Percentiles rank a stretch among this genome's conserved stretches.
phyloP scores from a whole-genome alignment of 225 moss, liverwort and hornwort species.

The Marchantia polymorpha region DNA sequence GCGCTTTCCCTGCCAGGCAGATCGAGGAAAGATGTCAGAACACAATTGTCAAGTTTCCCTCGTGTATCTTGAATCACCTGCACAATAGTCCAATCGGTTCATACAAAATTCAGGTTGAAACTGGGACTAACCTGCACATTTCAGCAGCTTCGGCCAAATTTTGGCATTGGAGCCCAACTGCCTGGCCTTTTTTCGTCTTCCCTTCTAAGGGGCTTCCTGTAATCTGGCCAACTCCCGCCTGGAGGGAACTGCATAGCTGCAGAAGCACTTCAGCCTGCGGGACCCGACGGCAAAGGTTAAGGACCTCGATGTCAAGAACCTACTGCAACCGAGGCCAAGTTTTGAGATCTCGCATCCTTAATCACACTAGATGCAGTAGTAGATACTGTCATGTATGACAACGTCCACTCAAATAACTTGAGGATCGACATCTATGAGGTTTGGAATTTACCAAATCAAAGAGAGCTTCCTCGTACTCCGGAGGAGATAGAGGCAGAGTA shows the following conservation, averaged over 20 bases:
- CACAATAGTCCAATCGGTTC: not conserved
- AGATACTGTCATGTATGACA: too few relatives aligned
- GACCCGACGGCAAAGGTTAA: too few relatives aligned
- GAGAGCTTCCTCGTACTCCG: constrained; percentile 61
- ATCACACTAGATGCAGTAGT: too few relatives aligned
- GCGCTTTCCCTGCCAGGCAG: constrained; percentile 53
- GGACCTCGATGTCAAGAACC: too few relatives aligned
- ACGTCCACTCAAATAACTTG: too few relatives aligned
- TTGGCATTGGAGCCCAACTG: constrained; percentile 52
- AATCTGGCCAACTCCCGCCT: constrained; percentile 44
- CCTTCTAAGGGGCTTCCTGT: constrained; percentile 53
- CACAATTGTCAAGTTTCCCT: too few relatives aligned
- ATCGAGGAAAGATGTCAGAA: not conserved
- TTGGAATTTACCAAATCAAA: constrained; percentile 76
- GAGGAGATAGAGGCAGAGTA: constrained; percentile 39
- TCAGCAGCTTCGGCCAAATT: constrained; percentile 48
- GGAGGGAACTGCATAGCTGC: constrained; percentile 52
- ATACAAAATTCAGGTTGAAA: not conserved
- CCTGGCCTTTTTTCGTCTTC: constrained; percentile 45
- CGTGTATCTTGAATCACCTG: not conserved
- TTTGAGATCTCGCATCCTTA: too few relatives aligned
- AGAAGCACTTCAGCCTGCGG: constrained; percentile 66
- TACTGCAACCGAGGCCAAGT: too few relatives aligned
- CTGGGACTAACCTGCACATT: constrained; percentile 40
- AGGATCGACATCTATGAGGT: too few relatives aligned